These are phyloP conservation scores for Quercus cerris DNA, from an alignment of 306 rosid genomes.

Conservation along the genomic window DNA sequence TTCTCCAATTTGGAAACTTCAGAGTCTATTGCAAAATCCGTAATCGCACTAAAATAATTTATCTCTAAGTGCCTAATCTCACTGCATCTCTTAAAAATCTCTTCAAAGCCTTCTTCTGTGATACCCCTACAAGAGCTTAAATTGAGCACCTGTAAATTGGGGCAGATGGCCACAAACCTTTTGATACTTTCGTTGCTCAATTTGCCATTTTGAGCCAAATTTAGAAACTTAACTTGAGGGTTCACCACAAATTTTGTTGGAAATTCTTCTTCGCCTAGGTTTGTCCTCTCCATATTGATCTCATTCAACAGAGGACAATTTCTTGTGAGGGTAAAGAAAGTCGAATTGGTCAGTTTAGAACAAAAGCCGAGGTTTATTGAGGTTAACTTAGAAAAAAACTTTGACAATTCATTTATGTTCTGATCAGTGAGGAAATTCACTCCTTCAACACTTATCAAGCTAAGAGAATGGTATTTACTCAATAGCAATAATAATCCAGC, in stretches of 20 bases:
- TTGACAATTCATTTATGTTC: conserved; percentile 32
- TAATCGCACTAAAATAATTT: conserved; percentile 19
- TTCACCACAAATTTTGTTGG: conserved; percentile 13
- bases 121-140: conserved; percentile 31
- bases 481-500: conserved; percentile 42
- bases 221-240: conserved; percentile 36
- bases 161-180: conserved; percentile 36
- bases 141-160: conserved; percentile 49
- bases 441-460: conserved; percentile 44
- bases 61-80: conserved; percentile 42
- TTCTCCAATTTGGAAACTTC: conserved; percentile 47
- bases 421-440: conserved; percentile 37
- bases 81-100: conserved; percentile 43
- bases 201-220: conserved; percentile 27
- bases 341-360: conserved; percentile 30
- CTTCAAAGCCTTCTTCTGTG: conserved; percentile 36
- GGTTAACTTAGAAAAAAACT: conserved; percentile 33
- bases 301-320: conserved; percentile 44
- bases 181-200: conserved; percentile 22
- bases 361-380: conserved; percentile 44
- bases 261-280: conserved; percentile 10
- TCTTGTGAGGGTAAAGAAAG: conserved; percentile 41
- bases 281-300: conserved; percentile 44
- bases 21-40: conserved; percentile 30
- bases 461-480: conserved; percentile 30